Conservation (phyloP, 2,329 filamentous ascomycete species). For the Paraphaeosphaeria minitans region DNA sequence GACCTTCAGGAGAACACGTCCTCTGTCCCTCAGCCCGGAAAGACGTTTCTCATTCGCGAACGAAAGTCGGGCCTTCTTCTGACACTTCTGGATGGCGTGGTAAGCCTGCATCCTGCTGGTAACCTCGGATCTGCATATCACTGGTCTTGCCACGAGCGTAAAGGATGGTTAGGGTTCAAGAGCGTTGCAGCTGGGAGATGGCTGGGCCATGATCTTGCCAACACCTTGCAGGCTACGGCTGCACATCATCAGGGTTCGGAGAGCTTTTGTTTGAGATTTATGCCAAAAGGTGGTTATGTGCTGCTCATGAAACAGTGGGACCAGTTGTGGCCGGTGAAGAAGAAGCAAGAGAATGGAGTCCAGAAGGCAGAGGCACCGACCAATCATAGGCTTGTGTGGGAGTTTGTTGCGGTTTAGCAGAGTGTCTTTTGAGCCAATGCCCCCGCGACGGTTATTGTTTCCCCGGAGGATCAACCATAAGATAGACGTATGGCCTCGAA, state of each 20-base stretch:
- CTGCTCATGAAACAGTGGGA: constrained; percentile 35
- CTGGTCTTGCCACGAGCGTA: constrained; percentile 47
- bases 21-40: constrained; percentile 30
- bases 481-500: too few species aligned
- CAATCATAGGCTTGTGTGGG: constrained; percentile 15
- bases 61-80: constrained; percentile 31
- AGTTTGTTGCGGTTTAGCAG: constrained; percentile 19
- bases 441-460: too few species aligned
- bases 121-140: constrained; percentile 28
- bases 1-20: neutral
- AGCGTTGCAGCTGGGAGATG: constrained; percentile 36
- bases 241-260: constrained; percentile 34
- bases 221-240: constrained; percentile 18
- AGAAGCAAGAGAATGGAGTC: constrained; percentile 3
- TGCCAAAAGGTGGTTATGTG: constrained; percentile 42
- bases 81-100: constrained; percentile 38
- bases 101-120: constrained; percentile 35
- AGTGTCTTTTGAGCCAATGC: neutral
- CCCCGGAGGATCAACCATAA: too few species aligned
- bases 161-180: constrained; percentile 49
- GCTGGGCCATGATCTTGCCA: constrained; percentile 34
- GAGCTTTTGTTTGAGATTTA: constrained; percentile 35
- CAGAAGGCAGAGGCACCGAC: constrained; percentile 8
- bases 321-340: constrained; percentile 38
- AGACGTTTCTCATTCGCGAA: constrained; percentile 41